These are phyloP conservation scores for Ochetophila trinervis DNA, from an alignment of 306 rosid species.

Conservation along the genomic window DNA sequence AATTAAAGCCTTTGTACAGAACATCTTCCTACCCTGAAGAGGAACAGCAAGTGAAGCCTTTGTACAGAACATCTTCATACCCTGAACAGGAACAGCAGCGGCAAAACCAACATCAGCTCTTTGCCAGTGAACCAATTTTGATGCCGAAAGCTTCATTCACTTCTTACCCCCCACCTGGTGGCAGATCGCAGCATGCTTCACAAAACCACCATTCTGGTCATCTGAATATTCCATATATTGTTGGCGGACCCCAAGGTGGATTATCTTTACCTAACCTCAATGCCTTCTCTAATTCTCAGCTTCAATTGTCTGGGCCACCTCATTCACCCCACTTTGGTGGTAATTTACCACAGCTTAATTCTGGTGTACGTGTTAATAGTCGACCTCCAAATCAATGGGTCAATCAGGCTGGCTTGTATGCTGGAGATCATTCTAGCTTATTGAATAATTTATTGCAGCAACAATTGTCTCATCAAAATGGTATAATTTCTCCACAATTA, in stretches of 20 bases:
- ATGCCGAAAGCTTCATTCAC: conserved; percentile 60
- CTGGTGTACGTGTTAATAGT: conserved; percentile 39
- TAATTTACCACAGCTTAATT: conserved; percentile 42
- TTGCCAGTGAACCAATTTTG: conserved; percentile 59
- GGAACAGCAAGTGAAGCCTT: conserved; percentile 29
- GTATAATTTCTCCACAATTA: conserved; percentile 48
- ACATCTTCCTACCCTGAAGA: conserved; percentile 82
- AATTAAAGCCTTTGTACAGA: conserved; percentile 66
- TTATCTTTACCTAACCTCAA: conserved; percentile 47
- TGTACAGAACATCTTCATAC: conserved; percentile 85
- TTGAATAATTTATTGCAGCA: conserved; percentile 48
- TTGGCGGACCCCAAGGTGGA: conserved; percentile 48
- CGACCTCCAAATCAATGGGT: conserved; percentile 51
- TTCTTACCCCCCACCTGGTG: conserved; percentile 52
- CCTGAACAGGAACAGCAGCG: conserved; percentile 43
- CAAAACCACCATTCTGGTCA: conserved; percentile 52
- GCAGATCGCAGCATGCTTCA: conserved; percentile 48
- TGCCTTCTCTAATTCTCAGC: conserved; percentile 46
- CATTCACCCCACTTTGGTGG: conserved; percentile 54
- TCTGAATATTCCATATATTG: conserved; percentile 44
- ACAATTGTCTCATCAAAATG: conserved; percentile 56
- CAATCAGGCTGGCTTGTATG: conserved; percentile 43
- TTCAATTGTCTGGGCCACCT: conserved; percentile 46
- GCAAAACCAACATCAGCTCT: conserved; percentile 44
- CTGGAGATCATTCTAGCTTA: conserved; percentile 50